phyloP scores from a whole-genome alignment of 2,329 filamentous ascomycete species.

The Microsporum canis region DNA sequence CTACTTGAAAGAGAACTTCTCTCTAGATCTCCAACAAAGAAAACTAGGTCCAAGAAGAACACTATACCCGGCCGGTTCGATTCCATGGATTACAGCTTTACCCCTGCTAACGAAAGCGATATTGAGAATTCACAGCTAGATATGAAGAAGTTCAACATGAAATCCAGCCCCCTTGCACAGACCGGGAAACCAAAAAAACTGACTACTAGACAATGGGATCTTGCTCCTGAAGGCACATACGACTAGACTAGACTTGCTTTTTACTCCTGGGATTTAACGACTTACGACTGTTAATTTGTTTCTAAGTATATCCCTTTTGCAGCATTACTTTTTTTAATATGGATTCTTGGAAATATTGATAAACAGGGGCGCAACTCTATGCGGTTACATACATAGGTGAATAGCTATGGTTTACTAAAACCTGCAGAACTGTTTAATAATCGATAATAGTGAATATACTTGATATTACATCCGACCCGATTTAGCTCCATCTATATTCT shows the following conservation, averaged over 20 bases:
- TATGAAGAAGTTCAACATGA: conserved; percentile 29
- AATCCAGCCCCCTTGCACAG: conserved; percentile 17
- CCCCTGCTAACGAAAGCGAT: conserved; percentile 22
- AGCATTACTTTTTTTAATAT: background rate
- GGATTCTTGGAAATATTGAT: background rate
- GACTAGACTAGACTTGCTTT: background rate
- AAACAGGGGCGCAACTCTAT: background rate
- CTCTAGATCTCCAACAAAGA: conserved; percentile 52
- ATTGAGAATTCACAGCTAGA: conserved; percentile 24
- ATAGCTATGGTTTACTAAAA: background rate
- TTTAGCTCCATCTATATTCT: background rate
- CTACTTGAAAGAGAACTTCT: conserved; percentile 55
- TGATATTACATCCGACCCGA: background rate
- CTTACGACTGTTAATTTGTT: background rate
- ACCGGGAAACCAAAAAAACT: conserved; percentile 33
- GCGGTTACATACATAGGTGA: background rate
- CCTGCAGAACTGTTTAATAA: background rate
- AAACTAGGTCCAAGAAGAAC: conserved; percentile 24
- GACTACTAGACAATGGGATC: conserved; percentile 38
- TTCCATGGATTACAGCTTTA: conserved; percentile 21
- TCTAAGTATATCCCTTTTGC: background rate
- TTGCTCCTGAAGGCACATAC: conserved; percentile 28
- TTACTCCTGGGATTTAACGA: background rate
- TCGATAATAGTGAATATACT: background rate
- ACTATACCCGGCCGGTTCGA: conserved; percentile 15